Evolutionary conservation across 441 rosid genomes (phyloP).

Genomic region (Adansonia rubrostipa): DNA sequence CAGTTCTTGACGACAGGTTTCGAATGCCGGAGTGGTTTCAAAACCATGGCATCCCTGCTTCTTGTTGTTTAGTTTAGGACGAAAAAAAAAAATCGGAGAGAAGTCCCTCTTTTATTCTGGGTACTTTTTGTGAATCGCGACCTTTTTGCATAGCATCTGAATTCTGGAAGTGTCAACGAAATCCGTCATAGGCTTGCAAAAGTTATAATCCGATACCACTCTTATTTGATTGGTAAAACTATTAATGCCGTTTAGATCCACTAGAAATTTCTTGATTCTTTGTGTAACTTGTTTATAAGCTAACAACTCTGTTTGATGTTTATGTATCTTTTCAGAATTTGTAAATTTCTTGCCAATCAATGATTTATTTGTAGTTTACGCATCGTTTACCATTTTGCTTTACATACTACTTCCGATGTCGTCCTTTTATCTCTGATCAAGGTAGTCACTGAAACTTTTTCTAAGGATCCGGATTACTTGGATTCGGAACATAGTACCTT

Average conservation of each 20-base stretch:
- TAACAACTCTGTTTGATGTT: conserved; percentile 19
- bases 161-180: conserved; percentile 27
- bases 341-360: conserved; percentile 31
- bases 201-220: conserved; percentile 31
- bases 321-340: conserved; percentile 21
- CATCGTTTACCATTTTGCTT: neutral
- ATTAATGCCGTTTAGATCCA: conserved; percentile 35
- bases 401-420: no score
- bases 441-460: no score
- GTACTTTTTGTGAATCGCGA: conserved; percentile 27
- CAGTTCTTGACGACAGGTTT: neutral
- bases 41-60: conserved; percentile 12
- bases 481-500: no score
- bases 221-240: conserved; percentile 29
- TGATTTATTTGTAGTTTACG: conserved; percentile 18
- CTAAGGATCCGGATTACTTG: no score
- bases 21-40: conserved; percentile 11
- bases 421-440: no score
- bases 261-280: conserved; percentile 31
- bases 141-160: conserved; percentile 37
- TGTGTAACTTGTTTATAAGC: conserved; percentile 39
- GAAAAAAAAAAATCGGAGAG: neutral
- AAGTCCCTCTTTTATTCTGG: conserved; percentile 20
- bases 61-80: conserved; percentile 29
- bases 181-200: conserved; percentile 2